These are phyloP conservation scores for Pseudogymnoascus verrucosus DNA, from an alignment of 2,329 filamentous ascomycete species.

Conservation along the genomic window DNA sequence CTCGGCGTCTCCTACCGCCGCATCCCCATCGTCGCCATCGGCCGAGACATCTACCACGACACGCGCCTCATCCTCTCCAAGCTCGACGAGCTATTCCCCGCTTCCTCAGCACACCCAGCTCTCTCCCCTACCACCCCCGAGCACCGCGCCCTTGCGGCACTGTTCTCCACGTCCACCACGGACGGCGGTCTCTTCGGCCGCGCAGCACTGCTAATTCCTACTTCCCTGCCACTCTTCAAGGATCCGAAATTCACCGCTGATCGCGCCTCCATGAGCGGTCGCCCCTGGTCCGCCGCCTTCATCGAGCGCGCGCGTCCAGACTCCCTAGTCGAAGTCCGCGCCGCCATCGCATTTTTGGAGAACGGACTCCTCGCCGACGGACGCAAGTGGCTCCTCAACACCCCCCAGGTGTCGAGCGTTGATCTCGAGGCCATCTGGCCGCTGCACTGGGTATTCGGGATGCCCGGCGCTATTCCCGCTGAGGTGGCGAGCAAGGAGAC, in stretches of 20 bases:
- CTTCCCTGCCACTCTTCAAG: constrained; percentile 43
- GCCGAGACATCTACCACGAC: constrained; percentile 61
- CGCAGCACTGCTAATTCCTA: constrained; percentile 48
- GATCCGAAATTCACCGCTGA: constrained; percentile 55
- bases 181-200: constrained; percentile 50
- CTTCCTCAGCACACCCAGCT: constrained; percentile 28
- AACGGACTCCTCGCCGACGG: constrained; percentile 55
- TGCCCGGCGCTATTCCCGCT: constrained; percentile 47
- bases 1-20: constrained; percentile 61
- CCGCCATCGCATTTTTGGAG: constrained; percentile 52
- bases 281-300: constrained; percentile 32
- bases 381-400: constrained; percentile 54
- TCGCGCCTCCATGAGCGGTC: constrained; percentile 38
- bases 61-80: constrained; percentile 59
- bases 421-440: constrained; percentile 64
- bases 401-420: constrained; percentile 40
- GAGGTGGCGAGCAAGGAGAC: constrained; percentile 41
- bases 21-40: constrained; percentile 60
- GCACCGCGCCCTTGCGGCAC: constrained; percentile 40
- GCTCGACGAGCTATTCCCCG: constrained; percentile 49
- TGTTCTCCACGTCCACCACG: constrained; percentile 48
- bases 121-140: constrained; percentile 32
- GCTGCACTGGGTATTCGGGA: constrained; percentile 54
- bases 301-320: constrained; percentile 42
- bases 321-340: constrained; percentile 46